Conservation (phyloP, 129 eudicot genomes). For the Tanacetum coccineum region DNA sequence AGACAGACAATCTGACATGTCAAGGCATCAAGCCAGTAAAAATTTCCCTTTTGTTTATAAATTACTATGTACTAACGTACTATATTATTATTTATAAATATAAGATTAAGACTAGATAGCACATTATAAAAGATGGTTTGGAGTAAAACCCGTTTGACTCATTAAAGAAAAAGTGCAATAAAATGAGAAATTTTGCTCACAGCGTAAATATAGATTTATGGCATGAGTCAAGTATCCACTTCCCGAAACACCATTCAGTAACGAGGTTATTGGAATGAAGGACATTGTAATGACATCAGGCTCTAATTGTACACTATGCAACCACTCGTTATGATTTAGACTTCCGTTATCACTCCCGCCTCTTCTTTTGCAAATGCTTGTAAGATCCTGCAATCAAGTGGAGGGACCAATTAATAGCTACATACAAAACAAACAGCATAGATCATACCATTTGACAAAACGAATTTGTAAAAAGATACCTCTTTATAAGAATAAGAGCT, state of each 20-base stretch:
- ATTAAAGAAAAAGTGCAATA: not conserved
- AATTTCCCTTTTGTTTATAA: too few species aligned
- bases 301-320: constrained; percentile 80
- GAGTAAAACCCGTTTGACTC: too few species aligned
- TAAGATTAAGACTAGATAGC: too few species aligned
- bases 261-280: constrained; percentile 89
- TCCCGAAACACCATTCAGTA: constrained; percentile 88
- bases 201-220: constrained; percentile 88
- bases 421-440: not conserved
- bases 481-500: constrained; percentile 85
- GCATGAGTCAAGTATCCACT: constrained; percentile 98
- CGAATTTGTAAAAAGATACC: constrained; percentile 36
- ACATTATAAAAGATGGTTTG: too few species aligned
- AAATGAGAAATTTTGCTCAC: constrained; percentile 43
- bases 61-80: too few species aligned
- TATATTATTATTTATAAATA: too few species aligned
- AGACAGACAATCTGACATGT: too few species aligned
- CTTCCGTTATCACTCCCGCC: constrained; percentile 68
- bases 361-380: constrained; percentile 88
- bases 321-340: constrained; percentile 72
- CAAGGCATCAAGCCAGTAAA: too few species aligned
- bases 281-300: constrained; percentile 99
- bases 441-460: not conserved
- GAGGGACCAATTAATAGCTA: constrained; percentile 11
- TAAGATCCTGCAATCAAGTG: constrained; percentile 56